Conservation (phyloP, 331 rosid species). For the Pyrus hybrid region DNA sequence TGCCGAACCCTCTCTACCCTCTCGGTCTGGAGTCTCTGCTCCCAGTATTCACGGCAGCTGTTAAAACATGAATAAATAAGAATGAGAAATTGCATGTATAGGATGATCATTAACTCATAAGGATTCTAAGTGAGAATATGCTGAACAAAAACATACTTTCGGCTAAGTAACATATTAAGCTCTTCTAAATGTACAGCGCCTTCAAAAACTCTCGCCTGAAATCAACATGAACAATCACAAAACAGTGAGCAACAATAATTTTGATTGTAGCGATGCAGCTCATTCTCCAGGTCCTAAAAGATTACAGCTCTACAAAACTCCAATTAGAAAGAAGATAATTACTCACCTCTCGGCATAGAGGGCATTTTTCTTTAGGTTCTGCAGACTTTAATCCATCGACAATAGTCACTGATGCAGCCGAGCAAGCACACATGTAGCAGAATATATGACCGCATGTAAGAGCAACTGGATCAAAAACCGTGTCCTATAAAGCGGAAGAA, state of each 20-base stretch:
- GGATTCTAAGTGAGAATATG: not conserved
- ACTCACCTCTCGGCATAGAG: conserved; percentile 75
- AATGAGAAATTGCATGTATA: not conserved
- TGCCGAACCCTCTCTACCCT: conserved; percentile 69
- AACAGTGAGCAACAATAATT: not conserved
- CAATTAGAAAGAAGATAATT: not conserved
- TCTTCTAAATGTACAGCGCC: conserved; percentile 73
- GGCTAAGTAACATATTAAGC: conserved; percentile 46
- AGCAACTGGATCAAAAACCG: conserved; percentile 85
- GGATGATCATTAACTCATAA: not conserved
- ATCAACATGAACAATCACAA: conserved; percentile 2
- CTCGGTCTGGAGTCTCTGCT: conserved; percentile 50
- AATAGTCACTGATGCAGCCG: conserved; percentile 71
- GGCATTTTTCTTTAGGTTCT: conserved; percentile 54
- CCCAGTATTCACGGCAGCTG: conserved; percentile 82
- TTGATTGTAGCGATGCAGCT: no score
- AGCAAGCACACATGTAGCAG: conserved; percentile 84
- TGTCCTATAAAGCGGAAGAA: conserved; percentile 46
- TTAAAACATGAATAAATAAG: not conserved
- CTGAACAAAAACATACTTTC: conserved; percentile 33
- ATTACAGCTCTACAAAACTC: not conserved
- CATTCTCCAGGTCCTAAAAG: not conserved
- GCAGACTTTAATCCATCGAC: conserved; percentile 63
- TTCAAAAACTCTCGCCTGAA: conserved; percentile 52
- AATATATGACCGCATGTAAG: conserved; percentile 85